Base-by-base conservation (phyloP, 805 yeast species). In the Diddensiella santjacobensis region DNA sequence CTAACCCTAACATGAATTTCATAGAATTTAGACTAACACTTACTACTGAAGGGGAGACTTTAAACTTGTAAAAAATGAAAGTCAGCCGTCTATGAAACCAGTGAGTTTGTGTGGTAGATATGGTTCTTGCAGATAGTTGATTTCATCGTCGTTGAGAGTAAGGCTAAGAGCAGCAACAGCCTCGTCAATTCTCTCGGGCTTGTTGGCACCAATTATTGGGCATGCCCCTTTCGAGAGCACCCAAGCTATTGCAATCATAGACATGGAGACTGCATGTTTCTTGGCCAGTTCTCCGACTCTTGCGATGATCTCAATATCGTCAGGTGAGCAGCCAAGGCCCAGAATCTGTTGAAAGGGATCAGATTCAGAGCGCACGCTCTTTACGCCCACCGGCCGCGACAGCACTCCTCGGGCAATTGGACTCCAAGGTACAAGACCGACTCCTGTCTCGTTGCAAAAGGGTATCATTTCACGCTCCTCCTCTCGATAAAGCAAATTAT, bases 401-500 rank as follows among this genome's bases (percentile, higher is more conserved):
- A 81, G 66, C 1, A 75, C 29, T 5, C 86, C 86, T 51, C 77
- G 64, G 3, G 81, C 82, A 50, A 71, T 63, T 35, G 85, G 84
- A 6, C 80, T 73, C 79, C 80, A 81, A 4, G 86, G 86, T 47
- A 79, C 71, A 11, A 80, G 50, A 2, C 82, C 84, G 35, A 82
- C 75, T 6, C 75, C 75, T 13, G 74, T 73, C 39, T 67, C 68
- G 20, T 74, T 64, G 52, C 83, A 78, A 60, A 67, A 82, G 20
- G 77, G 79, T 49, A 72, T 77, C 73, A 80, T 68, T 58, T 82
- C 87, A n/a, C 80, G 65, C 60, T 82, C 87, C 48, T 81, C 86
- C 58, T 81, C 85, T 15, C 87, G 69, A 53, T 77, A 69, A 2
- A 80, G 45, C 53, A 81, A 65, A 56, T 79, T 81, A 64, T 80